Evolutionary conservation across 495 filamentous ascomycete genomes (phyloP).

Genomic region (Bathelium albidoporum): DNA sequence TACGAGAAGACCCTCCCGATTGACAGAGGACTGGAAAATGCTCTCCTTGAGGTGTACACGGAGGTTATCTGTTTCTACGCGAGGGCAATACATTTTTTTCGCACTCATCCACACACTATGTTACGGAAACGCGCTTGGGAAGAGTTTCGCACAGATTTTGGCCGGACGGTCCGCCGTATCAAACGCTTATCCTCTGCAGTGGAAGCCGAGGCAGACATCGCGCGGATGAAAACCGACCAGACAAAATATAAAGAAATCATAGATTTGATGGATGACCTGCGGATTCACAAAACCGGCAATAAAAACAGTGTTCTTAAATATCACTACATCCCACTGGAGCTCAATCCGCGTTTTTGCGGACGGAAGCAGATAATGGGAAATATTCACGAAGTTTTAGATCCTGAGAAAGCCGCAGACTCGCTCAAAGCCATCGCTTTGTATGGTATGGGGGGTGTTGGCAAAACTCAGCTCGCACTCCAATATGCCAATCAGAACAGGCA

Average conservation of each 20-base stretch:
- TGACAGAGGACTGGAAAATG: slow-evolving; percentile 14
- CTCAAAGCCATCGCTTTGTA: slow-evolving; percentile 17
- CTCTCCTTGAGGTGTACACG: slow-evolving; percentile 21
- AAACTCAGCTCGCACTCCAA: slow-evolving; percentile 30
- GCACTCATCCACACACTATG: slow-evolving; percentile 15
- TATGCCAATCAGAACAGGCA: slow-evolving; percentile 22
- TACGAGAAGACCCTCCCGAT: slow-evolving; percentile 19
- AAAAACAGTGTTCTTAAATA: background rate
- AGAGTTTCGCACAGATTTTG: slow-evolving; percentile 11
- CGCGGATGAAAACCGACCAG: slow-evolving; percentile 16
- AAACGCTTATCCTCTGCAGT: slow-evolving; percentile 15
- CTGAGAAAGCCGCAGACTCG: background rate
- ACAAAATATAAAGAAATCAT: slow-evolving; percentile 19
- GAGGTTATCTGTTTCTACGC: slow-evolving; percentile 25
- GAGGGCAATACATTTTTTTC: slow-evolving; percentile 22
- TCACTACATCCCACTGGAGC: slow-evolving; percentile 16
- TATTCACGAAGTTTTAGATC: slow-evolving; percentile 13
- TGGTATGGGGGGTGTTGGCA: slow-evolving; percentile 32
- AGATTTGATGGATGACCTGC: slow-evolving; percentile 3
- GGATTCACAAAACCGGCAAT: background rate
- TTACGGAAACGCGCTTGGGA: slow-evolving; percentile 9
- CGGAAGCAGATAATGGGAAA: slow-evolving; percentile 6
- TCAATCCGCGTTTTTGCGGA: slow-evolving; percentile 18
- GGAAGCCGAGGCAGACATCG: slow-evolving; percentile 18
- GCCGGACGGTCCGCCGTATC: slow-evolving; percentile 7